Evolutionary conservation across 164 flowering plant species (phyloP), one percentile per base, ranked within the genome.

Genomic region (Tetracentron sinense): DNA sequence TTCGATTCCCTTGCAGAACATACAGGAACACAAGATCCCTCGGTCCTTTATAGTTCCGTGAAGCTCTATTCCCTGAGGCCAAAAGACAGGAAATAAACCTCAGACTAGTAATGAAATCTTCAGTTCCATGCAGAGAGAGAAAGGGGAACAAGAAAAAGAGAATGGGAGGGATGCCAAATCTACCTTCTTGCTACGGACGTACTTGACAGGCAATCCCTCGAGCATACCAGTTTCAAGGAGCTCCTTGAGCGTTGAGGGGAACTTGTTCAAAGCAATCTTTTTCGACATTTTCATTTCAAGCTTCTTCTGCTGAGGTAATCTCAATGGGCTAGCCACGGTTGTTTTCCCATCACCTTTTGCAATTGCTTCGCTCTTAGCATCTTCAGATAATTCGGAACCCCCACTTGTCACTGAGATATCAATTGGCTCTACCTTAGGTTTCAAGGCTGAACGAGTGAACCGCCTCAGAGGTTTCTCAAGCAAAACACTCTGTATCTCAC

Each of bases 1-100:
- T 26, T 78, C 44, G 29, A 6, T 12, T 31, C 91, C 96, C 20
- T 75, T 69, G 80, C 98, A 93, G 28, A 53, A 51, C 38, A 27
- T 16, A 65, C 98, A 93, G 23, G 59, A 81, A 63, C 98, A 93
- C 74, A 82, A 65, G 7, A 93, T 81, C 35, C 86, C 88, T 42
- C 58, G 23, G 59, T 84, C 95, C 56, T 61, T 76, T 5, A 93
- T 78, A 12, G 74, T 78, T 56, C 98, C 98, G 4, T 10, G 55
- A 61, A 90, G 85, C 31, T 75, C 85, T 63, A n/a, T 62, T 51
- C 35, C 49, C 79, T 76, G 25, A 3, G 57, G 48, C 14, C 52
- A 12, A 42, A 28, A 22, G 26, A 16, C 7, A 35, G n/a, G 21
- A 23, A 29, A 7, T 23, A 54, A 49, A 22, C 3, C 38, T 53